Conservation (phyloP, 1,139 yeast species). For the Debaryomyces subglobosus region DNA sequence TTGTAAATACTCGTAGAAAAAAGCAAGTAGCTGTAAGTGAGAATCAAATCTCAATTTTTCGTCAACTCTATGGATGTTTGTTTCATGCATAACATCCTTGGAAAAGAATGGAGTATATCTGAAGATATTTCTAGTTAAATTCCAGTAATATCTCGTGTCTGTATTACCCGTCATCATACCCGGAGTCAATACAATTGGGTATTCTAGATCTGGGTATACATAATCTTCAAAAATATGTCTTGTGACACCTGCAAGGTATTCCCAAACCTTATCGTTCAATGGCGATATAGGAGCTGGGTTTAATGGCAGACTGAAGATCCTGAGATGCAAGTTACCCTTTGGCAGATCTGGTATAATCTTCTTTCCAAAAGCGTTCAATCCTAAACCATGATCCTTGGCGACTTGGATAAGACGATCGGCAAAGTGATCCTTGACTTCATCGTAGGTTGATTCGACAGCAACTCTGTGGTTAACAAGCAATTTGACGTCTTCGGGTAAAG, state of each 20-base stretch:
- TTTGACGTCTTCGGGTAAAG: constrained; percentile 42
- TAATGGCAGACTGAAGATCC: constrained; percentile 18
- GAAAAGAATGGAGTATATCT: constrained; percentile 54
- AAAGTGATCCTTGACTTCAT: constrained; percentile 27
- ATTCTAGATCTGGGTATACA: constrained; percentile 34
- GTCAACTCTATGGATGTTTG: constrained; percentile 43
- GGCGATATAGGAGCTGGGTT: constrained; percentile 46
- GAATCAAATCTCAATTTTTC: constrained; percentile 38
- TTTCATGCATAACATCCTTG: constrained; percentile 20
- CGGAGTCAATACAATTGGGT: constrained; percentile 62
- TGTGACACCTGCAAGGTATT: constrained; percentile 44
- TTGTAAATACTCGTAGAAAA: constrained; percentile 41
- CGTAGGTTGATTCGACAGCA: constrained; percentile 31
- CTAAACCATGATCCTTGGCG: constrained; percentile 33
- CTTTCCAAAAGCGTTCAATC: constrained; percentile 27
- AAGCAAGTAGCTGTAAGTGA: constrained; percentile 46
- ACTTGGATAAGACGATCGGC: constrained; percentile 25
- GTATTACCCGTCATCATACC: constrained; percentile 79
- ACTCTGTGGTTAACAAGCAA: constrained; percentile 39
- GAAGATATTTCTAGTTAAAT: constrained; percentile 69
- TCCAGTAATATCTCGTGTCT: constrained; percentile 81
- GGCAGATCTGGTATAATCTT: constrained; percentile 18
- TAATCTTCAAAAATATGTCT: constrained; percentile 48
- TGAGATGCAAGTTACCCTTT: constrained; percentile 31
- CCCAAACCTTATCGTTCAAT: constrained; percentile 40